Conservation (phyloP, 768 basidiomycete genomes). For the Xanthoconium purpureum region DNA sequence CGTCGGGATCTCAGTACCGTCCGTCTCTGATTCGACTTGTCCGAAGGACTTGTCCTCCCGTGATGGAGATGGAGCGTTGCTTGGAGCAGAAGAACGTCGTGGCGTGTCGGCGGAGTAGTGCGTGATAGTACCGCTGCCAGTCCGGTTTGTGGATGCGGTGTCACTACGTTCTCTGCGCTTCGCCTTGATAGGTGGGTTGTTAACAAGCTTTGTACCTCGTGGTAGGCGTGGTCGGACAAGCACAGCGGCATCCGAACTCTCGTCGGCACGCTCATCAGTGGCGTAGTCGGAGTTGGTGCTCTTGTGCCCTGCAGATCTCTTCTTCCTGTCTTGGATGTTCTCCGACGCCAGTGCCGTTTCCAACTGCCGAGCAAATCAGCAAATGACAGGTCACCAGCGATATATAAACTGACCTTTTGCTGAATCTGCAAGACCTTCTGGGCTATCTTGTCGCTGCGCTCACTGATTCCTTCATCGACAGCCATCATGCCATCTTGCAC, state of each 20-base stretch:
- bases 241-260: conserved; percentile 46
- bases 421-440: conserved; percentile 88
- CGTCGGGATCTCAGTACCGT: conserved; percentile 18
- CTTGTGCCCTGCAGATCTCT: conserved; percentile 25
- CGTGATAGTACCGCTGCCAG: conserved; percentile 33
- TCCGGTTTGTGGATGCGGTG: conserved; percentile 62
- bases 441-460: conserved; percentile 83
- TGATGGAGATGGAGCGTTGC: conserved; percentile 25
- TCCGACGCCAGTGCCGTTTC: conserved; percentile 72
- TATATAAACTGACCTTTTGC: conserved; percentile 64
- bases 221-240: conserved; percentile 42
- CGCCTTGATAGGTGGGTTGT: conserved; percentile 35
- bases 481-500: conserved; percentile 79
- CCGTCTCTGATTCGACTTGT: conserved; percentile 40
- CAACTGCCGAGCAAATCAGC: conserved; percentile 45
- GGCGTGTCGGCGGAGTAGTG: conserved; percentile 30
- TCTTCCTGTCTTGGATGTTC: conserved; percentile 35
- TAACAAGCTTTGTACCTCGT: conserved; percentile 32
- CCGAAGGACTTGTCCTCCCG: conserved; percentile 36
- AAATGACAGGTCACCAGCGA: neutral
- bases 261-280: conserved; percentile 54
- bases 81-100: conserved; percentile 25
- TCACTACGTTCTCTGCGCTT: conserved; percentile 52
- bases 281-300: conserved; percentile 25
- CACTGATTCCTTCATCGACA: conserved; percentile 82